Percentiles rank a stretch among this genome's conserved stretches.
Conservation (phyloP, 2,329 filamentous ascomycete species). For the Alternaria sp. region DNA sequence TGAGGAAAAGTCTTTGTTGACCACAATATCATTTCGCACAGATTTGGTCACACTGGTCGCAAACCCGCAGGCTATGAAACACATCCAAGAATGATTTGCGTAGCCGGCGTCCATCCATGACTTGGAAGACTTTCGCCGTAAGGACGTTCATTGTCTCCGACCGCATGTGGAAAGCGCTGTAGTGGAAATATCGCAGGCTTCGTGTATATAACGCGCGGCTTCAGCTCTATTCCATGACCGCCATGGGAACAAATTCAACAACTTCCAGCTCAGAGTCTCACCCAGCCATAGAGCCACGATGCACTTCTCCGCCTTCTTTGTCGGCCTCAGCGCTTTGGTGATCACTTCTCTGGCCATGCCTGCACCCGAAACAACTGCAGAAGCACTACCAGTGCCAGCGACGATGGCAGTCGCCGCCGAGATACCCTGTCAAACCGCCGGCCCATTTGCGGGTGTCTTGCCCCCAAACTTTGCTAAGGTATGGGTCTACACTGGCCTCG, state of each 20-base stretch:
- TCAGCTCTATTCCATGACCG: background rate
- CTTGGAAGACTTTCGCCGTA: too few species aligned
- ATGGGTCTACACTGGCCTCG: constrained; percentile 1
- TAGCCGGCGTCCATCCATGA: too few species aligned
- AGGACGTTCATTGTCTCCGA: background rate
- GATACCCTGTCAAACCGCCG: background rate
- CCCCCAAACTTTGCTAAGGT: constrained; percentile 11
- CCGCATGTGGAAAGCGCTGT: background rate
- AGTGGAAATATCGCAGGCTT: background rate
- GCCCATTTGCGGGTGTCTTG: background rate
- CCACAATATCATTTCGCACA: background rate
- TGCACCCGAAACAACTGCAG: background rate
- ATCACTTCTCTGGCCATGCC: background rate
- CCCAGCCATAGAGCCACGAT: background rate
- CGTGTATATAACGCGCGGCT: background rate
- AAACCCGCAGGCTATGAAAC: background rate
- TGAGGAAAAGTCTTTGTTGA: constrained; percentile 4
- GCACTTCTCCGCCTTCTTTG: background rate
- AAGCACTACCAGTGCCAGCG: background rate
- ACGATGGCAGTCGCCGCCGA: background rate
- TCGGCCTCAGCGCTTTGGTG: background rate
- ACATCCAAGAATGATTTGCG: background rate
- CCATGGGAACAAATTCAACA: background rate
- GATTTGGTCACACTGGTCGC: background rate
- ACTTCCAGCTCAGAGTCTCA: background rate